These are phyloP conservation scores for Aspergillus sp. DNA, from an alignment of 2,329 filamentous ascomycete genomes.

Conservation along the genomic window DNA sequence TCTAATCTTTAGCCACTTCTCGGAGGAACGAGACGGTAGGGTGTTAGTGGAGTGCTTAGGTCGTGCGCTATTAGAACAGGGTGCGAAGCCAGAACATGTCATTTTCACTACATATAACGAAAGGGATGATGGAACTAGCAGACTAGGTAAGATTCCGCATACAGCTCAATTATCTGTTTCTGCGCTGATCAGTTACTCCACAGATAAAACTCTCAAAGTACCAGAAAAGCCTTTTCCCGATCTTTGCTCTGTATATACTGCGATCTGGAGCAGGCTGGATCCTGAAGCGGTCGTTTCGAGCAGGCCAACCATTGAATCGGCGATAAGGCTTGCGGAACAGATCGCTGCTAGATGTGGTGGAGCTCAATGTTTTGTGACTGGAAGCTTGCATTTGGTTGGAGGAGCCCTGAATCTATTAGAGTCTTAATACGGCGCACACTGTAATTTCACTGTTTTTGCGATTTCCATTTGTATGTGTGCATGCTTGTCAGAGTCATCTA, in stretches of 20 bases:
- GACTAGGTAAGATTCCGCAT: conserved; percentile 14
- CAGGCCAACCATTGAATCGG: conserved; percentile 30
- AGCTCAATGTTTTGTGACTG: conserved; percentile 29
- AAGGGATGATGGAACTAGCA: conserved; percentile 24
- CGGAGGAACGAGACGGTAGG: conserved; percentile 29
- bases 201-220: conserved; percentile 23
- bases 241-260: conserved; percentile 25
- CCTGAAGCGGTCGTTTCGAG: conserved; percentile 18
- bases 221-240: conserved; percentile 23
- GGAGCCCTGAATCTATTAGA: conserved; percentile 18
- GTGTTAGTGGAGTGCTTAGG: conserved; percentile 24
- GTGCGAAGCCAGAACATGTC: conserved; percentile 26
- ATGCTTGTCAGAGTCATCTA: background rate
- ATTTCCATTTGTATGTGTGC: background rate
- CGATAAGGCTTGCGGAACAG: conserved; percentile 26
- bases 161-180: background rate
- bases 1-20: conserved; percentile 38
- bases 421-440: background rate
- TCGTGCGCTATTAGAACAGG: conserved; percentile 19
- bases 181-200: background rate
- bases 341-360: conserved; percentile 19
- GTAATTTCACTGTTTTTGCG: background rate
- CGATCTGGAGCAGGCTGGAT: conserved; percentile 26
- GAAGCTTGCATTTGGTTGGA: conserved; percentile 30
- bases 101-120: conserved; percentile 37